Evolutionary conservation across 768 basidiomycete genomes (phyloP).

Genomic region (Daedaleopsis nitida): DNA sequence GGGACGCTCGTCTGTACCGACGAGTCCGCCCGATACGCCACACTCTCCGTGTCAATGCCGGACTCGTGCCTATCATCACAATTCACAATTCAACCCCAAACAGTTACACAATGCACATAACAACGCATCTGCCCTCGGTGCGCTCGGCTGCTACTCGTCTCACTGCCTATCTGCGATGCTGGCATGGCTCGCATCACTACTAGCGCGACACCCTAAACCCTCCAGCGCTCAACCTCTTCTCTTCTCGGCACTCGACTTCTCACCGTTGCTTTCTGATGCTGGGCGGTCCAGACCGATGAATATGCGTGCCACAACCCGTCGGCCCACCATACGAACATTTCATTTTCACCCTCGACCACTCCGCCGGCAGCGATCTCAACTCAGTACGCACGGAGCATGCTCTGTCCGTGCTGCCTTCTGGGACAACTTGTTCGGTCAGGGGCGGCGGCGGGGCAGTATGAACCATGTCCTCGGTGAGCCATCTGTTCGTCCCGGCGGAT

Average conservation of each 20-base stretch:
- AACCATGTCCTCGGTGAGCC: background rate
- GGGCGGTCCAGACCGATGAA: too few relatives aligned
- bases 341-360: background rate
- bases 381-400: background rate
- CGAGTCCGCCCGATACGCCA: background rate
- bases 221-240: background rate
- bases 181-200: too few relatives aligned
- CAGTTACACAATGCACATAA: background rate
- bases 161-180: background rate
- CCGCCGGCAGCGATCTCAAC: background rate
- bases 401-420: background rate
- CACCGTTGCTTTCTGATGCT: background rate
- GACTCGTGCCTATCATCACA: background rate
- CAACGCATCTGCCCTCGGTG: background rate
- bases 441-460: background rate
- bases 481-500: background rate
- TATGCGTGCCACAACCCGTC: too few relatives aligned
- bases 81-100: background rate
- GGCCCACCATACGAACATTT: too few relatives aligned
- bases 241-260: background rate
- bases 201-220: background rate
- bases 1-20: background rate
- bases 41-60: background rate
- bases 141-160: background rate
- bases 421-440: background rate